phyloP scores from a whole-genome alignment of 148 eudicot genomes.

The Vaccinium corymbosum region DNA sequence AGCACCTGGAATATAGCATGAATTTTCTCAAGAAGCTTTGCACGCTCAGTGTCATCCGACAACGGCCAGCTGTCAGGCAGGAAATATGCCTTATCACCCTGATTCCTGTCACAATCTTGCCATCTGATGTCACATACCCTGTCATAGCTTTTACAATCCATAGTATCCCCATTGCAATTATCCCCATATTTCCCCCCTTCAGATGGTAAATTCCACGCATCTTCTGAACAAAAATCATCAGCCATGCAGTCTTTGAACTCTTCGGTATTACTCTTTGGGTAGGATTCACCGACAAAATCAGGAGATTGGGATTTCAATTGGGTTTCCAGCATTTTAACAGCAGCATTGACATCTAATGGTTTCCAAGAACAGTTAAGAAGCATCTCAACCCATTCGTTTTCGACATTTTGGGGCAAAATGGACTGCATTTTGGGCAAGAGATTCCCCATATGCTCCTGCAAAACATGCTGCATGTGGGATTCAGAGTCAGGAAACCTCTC shows the following conservation, averaged over 20 bases:
- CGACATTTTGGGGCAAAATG: constrained; percentile 59
- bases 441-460: constrained; percentile 69
- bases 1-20: constrained; percentile 50
- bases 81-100: constrained; percentile 36
- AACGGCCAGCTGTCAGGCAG: constrained; percentile 66
- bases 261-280: constrained; percentile 24
- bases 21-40: constrained; percentile 74
- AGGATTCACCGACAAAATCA: constrained; percentile 27
- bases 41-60: constrained; percentile 71
- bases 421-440: constrained; percentile 57
- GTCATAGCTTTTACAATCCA: constrained; percentile 32
- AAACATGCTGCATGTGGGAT: constrained; percentile 58
- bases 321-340: constrained; percentile 55
- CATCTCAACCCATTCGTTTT: constrained; percentile 83
- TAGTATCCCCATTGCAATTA: constrained; percentile 33
- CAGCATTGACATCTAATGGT: constrained; percentile 71
- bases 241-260: constrained; percentile 35
- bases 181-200: constrained; percentile 35
- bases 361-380: constrained; percentile 76
- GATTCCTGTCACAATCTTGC: constrained; percentile 42
- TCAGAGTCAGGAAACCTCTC: constrained; percentile 58
- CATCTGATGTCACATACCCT: constrained; percentile 34
- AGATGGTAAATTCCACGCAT: constrained; percentile 48
- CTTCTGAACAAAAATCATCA: constrained; percentile 45
- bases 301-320: constrained; percentile 39